These are phyloP conservation scores for Phaeolepiota aurea DNA, from an alignment of 768 basidiomycete genomes.

Conservation along the genomic window DNA sequence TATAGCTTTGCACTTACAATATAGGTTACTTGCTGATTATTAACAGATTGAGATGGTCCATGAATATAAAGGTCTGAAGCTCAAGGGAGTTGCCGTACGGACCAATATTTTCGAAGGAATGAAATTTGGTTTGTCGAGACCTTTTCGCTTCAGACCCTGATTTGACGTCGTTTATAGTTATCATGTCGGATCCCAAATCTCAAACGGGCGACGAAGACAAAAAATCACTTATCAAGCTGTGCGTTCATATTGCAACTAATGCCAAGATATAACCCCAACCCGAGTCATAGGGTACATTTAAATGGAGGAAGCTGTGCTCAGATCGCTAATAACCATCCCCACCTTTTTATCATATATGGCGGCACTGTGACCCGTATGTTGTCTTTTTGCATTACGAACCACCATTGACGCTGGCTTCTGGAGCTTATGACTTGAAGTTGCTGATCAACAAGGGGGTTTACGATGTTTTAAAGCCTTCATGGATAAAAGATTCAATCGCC, in stretches of 20 bases:
- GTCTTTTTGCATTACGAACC: constrained; percentile 1
- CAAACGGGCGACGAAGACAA: constrained; percentile 62
- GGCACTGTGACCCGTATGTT: constrained; percentile 61
- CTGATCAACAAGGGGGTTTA: constrained; percentile 62
- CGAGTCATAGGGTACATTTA: constrained; percentile 48
- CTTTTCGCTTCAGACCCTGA: not conserved
- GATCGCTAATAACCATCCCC: constrained; percentile 45
- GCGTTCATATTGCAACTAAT: constrained; percentile 11
- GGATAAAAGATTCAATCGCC: constrained; percentile 76
- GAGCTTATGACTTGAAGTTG: constrained; percentile 65
- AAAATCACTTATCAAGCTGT: constrained; percentile 62
- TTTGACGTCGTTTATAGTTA: constrained; percentile 28
- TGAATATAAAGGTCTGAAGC: constrained; percentile 56
- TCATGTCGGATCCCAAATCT: constrained; percentile 69
- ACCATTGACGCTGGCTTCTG: constrained; percentile 2
- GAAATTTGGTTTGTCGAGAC: constrained; percentile 61
- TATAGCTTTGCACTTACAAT: constrained; percentile 10
- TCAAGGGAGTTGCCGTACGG: constrained; percentile 50
- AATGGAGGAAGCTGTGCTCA: constrained; percentile 64
- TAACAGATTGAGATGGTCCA: constrained; percentile 50
- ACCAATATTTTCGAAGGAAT: constrained; percentile 64
- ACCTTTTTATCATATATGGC: constrained; percentile 57
- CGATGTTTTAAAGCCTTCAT: constrained; percentile 73
- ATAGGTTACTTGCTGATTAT: constrained; percentile 2
- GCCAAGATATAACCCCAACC: not conserved